Percentiles rank a stretch among this genome's conserved stretches.
These are phyloP conservation scores for Saccharum hybrid DNA, from an alignment of 202 grass and related monocot genomes.

Conservation along the genomic window DNA sequence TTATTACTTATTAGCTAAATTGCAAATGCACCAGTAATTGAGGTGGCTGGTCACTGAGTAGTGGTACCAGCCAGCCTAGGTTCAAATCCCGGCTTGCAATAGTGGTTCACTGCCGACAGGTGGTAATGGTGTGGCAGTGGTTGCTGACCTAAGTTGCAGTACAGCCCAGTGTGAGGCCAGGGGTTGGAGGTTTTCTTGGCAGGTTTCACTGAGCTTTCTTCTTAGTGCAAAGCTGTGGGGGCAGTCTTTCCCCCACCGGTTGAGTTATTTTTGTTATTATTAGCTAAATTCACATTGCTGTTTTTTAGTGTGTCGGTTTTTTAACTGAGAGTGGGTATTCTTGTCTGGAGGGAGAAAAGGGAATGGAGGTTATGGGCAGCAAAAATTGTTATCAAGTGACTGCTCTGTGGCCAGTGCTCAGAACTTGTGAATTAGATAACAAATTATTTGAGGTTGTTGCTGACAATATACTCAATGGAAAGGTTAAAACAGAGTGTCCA, in stretches of 20 bases:
- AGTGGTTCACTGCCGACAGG: too few relatives aligned
- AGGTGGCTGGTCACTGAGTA: too few relatives aligned
- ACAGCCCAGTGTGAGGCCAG: too few relatives aligned
- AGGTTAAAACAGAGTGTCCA: neutral
- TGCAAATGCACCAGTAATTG: too few relatives aligned
- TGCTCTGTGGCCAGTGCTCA: neutral
- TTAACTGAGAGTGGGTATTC: neutral
- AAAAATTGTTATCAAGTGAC: conserved; percentile 6
- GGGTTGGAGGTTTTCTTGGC: too few relatives aligned
- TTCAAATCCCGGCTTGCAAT: too few relatives aligned
- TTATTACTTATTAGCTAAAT: conserved; percentile 16
- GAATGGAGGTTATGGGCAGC: neutral
- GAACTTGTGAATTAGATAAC: neutral
- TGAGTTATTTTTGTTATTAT: neutral
- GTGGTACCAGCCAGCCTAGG: too few relatives aligned
- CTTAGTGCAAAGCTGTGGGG: too few relatives aligned
- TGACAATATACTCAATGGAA: conserved; percentile 5
- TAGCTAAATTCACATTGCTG: neutral
- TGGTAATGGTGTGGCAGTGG: too few relatives aligned
- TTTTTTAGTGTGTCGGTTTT: too few relatives aligned
- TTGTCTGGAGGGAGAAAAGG: neutral
- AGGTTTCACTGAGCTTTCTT: too few relatives aligned
- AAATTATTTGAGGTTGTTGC: neutral
- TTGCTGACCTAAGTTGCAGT: too few relatives aligned
- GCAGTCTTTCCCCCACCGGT: neutral